phyloP scores from a whole-genome alignment of 768 basidiomycete genomes.

The Cytidiella melzeri region DNA sequence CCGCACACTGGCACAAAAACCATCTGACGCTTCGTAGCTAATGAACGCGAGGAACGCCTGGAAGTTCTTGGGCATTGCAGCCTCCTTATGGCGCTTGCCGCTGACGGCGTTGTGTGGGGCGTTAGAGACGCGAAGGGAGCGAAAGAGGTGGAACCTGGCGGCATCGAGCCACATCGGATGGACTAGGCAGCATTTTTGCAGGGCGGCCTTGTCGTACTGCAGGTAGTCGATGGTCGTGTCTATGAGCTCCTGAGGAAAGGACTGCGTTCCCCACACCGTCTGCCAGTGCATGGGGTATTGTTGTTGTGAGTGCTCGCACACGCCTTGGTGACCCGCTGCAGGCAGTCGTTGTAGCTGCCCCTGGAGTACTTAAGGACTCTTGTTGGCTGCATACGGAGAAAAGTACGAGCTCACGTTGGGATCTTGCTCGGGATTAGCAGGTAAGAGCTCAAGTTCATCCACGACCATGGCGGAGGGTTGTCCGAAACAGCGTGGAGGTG shows the following conservation, averaged over 20 bases:
- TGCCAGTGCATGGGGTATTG: background rate
- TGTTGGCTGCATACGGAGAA: no score
- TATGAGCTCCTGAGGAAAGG: background rate
- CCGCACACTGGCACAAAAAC: constrained; percentile 4
- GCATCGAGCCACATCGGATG: background rate
- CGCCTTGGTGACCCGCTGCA: background rate
- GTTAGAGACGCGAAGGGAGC: background rate
- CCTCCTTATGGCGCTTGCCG: background rate
- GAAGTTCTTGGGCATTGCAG: background rate
- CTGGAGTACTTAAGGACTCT: background rate
- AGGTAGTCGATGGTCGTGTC: background rate
- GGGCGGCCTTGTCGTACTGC: background rate
- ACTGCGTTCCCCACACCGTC: background rate
- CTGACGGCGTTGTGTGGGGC: background rate
- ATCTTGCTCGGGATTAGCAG: background rate
- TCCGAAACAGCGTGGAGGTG: background rate
- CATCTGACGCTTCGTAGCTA: constrained; percentile 1
- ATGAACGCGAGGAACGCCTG: background rate
- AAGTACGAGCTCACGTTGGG: background rate
- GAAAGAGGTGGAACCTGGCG: background rate
- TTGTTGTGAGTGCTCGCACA: background rate
- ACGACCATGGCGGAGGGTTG: background rate
- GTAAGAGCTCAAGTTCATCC: background rate
- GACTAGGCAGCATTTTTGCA: background rate
- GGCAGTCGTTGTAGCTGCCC: background rate